Base-by-base conservation (phyloP, 352 stramenopile genomes). In the Globisporangium iwayamae region DNA sequence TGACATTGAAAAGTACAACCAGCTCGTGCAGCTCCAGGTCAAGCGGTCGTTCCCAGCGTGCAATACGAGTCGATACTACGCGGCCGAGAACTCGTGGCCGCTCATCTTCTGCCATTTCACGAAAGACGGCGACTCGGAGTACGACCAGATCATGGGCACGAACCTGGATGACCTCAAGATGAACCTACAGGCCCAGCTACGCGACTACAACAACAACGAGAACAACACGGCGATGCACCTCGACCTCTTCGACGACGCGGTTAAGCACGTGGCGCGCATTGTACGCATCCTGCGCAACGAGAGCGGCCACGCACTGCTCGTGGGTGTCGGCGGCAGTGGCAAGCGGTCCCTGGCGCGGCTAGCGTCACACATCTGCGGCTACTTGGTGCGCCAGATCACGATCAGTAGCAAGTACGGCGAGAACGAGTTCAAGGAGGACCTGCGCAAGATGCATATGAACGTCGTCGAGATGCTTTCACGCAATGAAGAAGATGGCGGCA, bases 51-150 rank as follows among this genome's bases (percentile, higher is more conserved):
- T 99, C 65, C 89, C 89, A 1, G 88, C 79, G 30, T 98, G 90
- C 65, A 97, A 96, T 62, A 94, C 83, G 13, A 93, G 80, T 71
- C 83, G 85, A 43, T 98, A 98, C 76, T 98, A 97, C 59, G 93
- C 94, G 1, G 83, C 82, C 0, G 93, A 98, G 69, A 98, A 98
- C 67, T 87, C 90, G n/a, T 97, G 97, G 76, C 95, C 94, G 11
- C 71, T 99, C 18, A 91, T 98, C 43, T 98, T 98, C 66, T 98
- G 94, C 62, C 95, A 98, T 68, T 98, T 98, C 65, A 96, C 91
- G 6, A 96, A 98, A 62, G 94, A 96, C 66, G 91, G 90, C 47
- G 92, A 98, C 47, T 76, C 73, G 7, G 86, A 97, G 53, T 99
- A 99, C 61, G 93, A 98, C 67, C 92, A 98, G 68, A 90, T 98